Evolutionary conservation across 2,329 filamentous ascomycete species (phyloP), one percentile per base, ranked within the genome.

Genomic region (Aureobasidium sp.): DNA sequence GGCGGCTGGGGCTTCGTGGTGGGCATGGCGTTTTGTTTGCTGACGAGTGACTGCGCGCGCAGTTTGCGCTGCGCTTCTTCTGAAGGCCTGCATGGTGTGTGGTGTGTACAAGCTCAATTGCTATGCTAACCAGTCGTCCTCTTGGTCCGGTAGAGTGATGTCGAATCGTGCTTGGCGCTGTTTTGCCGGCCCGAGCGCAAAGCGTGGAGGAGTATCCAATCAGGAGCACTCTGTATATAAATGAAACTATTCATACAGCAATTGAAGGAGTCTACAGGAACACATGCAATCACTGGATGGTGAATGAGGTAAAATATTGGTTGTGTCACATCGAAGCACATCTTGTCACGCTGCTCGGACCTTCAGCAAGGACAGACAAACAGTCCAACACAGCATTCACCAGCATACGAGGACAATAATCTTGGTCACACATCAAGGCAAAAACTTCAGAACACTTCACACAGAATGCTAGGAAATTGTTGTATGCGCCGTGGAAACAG

Each of bases 51-150:
- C 66, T 29, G 69, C 71, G 62, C 73, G 70, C 36, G 73, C 68
- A 41, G 63, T 62, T 44, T 76, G 75, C 67, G 74, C 68, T 65
- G 75, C 74, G 71, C 73, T 75, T 70, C 76, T 72, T 68, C 74
- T 75, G 64, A 77, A 68, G 66, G 76, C 70, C 70, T 78, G 77
- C 77, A 79, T 80, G 29, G 65, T 71, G 67, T 64, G 51, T 42
- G 2, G 32, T 29, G 21, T 39, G 45, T 32, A 29, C 34, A 45
- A 59, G 32, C 21, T 16, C 45, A 59, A 59, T 59, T 25, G 57
- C 36, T 50, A 7, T 37, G 42, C 29, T 34, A 29, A 25, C 42
- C 29, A 57, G 42, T 57, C 53, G 53, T 45, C 14, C 50, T 54
- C 36, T 54, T 54, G 50, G 25, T 42, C 50, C 25, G 16, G 36